Base-by-base conservation (phyloP, 768 basidiomycete genomes). In the Podaxis carcinomalis region DNA sequence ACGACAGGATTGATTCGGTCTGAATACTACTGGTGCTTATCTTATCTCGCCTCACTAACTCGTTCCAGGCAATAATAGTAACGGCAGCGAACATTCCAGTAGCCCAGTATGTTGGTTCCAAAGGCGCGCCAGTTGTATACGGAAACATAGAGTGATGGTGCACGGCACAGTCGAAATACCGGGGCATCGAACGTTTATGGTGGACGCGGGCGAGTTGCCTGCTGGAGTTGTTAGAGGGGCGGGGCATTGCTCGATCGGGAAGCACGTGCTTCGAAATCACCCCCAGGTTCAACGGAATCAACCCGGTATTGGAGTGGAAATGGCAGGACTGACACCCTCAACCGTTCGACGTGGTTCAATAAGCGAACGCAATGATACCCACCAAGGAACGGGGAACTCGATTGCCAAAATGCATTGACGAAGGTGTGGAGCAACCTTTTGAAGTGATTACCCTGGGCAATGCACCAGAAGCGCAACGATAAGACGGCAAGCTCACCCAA, bases 1-100 rank as follows among this genome's bases (percentile, higher is more conserved):
- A 53, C 57, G 35, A 35, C 19, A 21, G 50, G 51, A 51, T 51
- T 52, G 50, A 44, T 46, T 39, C 42, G 23, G 21, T 23, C 37
- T 59, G 50, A 59, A 51, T 59, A 35, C 23, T 51, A 53, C 39
- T 37, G 44, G 39, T 55, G 39, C 59, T 37, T 49, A 55, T 49
- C 59, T 54, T 61, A 61, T 61, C 59, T 51, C 57, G 44, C 47
- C 36, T 56, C 49, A 49, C 37, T 49, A 51, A 51, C 50, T 35
- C 58, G 59, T 46, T 46, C 28, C 59, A 53, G 52, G 50, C 40
- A 53, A 60, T 16, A 47, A 60, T 53, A 27, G 25, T 27, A 46
- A 53, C 59, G 39, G 51, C 51, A 59, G 37, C 27, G 16, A 21
- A n/a, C 44, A 53, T 35, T 21, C 28, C 42, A 16, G 32, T 60